These are phyloP conservation scores for Rhizopus sp. DNA, from an alignment of 371 early-diverging fungal species.

Conservation along the genomic window DNA sequence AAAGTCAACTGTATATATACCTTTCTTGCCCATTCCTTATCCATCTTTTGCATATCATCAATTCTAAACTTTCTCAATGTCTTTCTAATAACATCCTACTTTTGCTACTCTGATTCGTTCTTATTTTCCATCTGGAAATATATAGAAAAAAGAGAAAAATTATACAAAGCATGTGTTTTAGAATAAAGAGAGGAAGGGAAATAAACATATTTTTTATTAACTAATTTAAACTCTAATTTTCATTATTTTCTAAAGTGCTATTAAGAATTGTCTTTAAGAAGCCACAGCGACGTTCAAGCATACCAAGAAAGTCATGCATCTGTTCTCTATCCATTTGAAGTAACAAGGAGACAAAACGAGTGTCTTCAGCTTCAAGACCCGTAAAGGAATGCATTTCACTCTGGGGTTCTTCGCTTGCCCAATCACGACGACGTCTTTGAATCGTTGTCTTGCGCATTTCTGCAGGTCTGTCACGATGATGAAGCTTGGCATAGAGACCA, in stretches of 20 bases:
- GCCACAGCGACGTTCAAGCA: conserved; percentile 47
- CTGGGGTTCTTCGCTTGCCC: conserved; percentile 19
- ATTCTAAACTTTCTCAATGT: conserved; percentile 42
- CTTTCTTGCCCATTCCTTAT: conserved; percentile 54
- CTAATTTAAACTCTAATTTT: too few species aligned
- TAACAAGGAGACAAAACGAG: conserved; percentile 46
- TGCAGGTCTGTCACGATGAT: conserved; percentile 33
- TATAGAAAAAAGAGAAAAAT: conserved; percentile 1
- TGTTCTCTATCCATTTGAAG: conserved; percentile 53
- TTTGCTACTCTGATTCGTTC: conserved; percentile 40
- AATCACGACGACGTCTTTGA: conserved; percentile 34
- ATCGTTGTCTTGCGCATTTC: conserved; percentile 35
- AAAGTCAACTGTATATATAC: conserved; percentile 20
- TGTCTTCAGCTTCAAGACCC: conserved; percentile 33
- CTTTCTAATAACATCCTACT: conserved; percentile 39
- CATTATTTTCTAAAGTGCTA: neutral
- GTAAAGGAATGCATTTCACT: conserved; percentile 12
- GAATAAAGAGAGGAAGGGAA: neutral
- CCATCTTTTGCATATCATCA: conserved; percentile 49
- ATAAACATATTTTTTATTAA: neutral
- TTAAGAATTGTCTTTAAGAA: conserved; percentile 27
- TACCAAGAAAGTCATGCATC: conserved; percentile 51
- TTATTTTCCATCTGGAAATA: conserved; percentile 16
- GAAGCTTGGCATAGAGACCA: conserved; percentile 70
- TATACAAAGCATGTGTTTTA: neutral